Evolutionary conservation across 805 yeast genomes (phyloP).

Genomic region (Schwanniomyces occidentalis): DNA sequence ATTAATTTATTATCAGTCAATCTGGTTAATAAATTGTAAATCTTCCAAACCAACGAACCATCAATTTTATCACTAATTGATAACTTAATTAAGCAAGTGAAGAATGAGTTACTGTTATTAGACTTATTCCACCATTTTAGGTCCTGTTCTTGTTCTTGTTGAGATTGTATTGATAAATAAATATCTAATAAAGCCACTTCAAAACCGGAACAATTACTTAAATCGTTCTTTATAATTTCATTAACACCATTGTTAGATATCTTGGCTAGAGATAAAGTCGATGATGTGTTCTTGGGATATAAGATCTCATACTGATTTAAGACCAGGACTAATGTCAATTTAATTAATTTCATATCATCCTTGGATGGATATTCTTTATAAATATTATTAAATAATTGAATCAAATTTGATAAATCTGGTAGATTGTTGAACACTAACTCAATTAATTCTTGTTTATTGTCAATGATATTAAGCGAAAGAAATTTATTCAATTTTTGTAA

Average conservation of each 20-base stretch:
- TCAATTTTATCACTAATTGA: slow-evolving; percentile 14
- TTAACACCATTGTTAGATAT: slow-evolving; percentile 17
- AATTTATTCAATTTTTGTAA: slow-evolving; percentile 55
- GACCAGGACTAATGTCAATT: slow-evolving; percentile 48
- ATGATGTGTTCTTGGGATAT: slow-evolving; percentile 26
- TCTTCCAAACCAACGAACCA: slow-evolving; percentile 38
- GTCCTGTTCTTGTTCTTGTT: slow-evolving; percentile 42
- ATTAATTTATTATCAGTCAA: slow-evolving; percentile 54
- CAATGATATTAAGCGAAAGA: slow-evolving; percentile 16
- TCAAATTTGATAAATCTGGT: slow-evolving; percentile 52
- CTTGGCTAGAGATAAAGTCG: slow-evolving; percentile 20
- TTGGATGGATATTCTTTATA: slow-evolving; percentile 19
- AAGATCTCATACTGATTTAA: slow-evolving; percentile 39
- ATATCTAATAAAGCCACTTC: slow-evolving; percentile 61
- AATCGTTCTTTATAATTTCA: slow-evolving; percentile 13
- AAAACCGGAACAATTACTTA: slow-evolving; percentile 36
- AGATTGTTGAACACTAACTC: slow-evolving; percentile 31
- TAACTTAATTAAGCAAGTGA: slow-evolving; percentile 63
- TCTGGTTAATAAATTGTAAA: slow-evolving; percentile 48
- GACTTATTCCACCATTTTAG: slow-evolving; percentile 78
- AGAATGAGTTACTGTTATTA: slow-evolving; percentile 53
- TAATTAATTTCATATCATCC: slow-evolving; percentile 42
- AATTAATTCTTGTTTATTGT: slow-evolving; percentile 24
- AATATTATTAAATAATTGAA: slow-evolving; percentile 44
- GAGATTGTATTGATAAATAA: slow-evolving; percentile 55